Percentiles rank a stretch among this genome's conserved stretches.
phyloP scores from a whole-genome alignment of 768 basidiomycete genomes.

The Suillus clintonianus region DNA sequence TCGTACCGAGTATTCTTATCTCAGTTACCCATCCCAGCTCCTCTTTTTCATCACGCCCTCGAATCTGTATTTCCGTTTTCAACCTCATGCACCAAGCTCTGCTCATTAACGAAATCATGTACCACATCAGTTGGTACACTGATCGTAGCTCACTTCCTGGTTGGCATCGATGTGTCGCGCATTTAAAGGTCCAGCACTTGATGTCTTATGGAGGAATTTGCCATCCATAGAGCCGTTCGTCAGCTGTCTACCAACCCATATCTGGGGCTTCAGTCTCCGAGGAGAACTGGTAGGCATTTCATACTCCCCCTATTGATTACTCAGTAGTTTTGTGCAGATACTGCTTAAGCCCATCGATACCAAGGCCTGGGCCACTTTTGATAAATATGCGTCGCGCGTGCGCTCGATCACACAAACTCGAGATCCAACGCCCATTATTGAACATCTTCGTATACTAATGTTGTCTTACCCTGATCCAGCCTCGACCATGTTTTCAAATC shows the following conservation, averaged over 20 bases:
- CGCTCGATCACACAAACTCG: conserved; percentile 16
- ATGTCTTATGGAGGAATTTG: conserved; percentile 25
- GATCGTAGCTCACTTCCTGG: conserved; percentile 14
- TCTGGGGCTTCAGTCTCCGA: not conserved
- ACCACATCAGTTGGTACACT: not conserved
- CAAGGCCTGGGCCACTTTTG: conserved; percentile 23
- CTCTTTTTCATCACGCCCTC: too few relatives aligned
- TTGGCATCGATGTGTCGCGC: conserved; percentile 25
- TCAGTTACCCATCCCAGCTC: not conserved
- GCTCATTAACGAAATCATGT: not conserved
- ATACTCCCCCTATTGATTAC: not conserved
- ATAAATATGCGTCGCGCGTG: conserved; percentile 26
- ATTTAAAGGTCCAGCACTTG: conserved; percentile 23
- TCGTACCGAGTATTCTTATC: not conserved
- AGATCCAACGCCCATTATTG: conserved; percentile 19
- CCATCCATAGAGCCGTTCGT: conserved; percentile 22
- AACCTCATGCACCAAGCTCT: conserved; percentile 1
- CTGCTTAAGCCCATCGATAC: not conserved
- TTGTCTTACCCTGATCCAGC: conserved; percentile 17
- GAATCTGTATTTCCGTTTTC: not conserved
- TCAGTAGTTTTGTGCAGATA: not conserved
- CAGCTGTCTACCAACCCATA: not conserved
- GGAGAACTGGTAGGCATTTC: not conserved
- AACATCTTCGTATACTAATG: conserved; percentile 7
- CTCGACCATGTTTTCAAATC: conserved; percentile 26